phyloP scores from a whole-genome alignment of 2,329 filamentous ascomycete species.

The Talaromyces albobiverticillius region DNA sequence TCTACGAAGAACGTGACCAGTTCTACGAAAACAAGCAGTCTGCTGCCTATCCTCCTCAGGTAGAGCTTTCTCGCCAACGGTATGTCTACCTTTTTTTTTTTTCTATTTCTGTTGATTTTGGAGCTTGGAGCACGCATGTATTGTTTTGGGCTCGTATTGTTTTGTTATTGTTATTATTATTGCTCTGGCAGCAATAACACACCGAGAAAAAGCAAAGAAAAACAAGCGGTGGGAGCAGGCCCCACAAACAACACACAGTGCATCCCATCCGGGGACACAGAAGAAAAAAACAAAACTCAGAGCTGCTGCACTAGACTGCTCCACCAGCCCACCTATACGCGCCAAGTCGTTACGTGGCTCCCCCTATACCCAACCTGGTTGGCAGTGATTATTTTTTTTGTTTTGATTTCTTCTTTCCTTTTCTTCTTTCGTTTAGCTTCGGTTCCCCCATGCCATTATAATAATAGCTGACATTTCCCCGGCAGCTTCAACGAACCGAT shows the following conservation, averaged over 20 bases:
- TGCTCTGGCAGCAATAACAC: not conserved
- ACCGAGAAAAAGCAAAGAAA: constrained; percentile 5
- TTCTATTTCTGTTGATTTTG: constrained; percentile 2
- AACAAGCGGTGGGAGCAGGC: constrained; percentile 16
- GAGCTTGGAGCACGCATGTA: not conserved
- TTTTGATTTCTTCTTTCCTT: constrained; percentile 18
- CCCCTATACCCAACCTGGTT: constrained; percentile 12
- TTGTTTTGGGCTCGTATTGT: not conserved
- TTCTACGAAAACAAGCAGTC: constrained; percentile 21
- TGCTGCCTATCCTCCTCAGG: constrained; percentile 34
- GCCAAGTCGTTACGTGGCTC: constrained; percentile 17
- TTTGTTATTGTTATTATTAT: constrained; percentile 2
- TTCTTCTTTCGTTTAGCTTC: constrained; percentile 16
- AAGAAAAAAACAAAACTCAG: not conserved
- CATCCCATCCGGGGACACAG: not conserved
- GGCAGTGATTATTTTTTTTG: constrained; percentile 20
- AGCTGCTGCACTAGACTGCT: constrained; percentile 11
- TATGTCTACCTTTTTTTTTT: constrained; percentile 33
- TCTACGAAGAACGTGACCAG: constrained; percentile 36
- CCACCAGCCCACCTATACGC: constrained; percentile 3
- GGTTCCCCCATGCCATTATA: constrained; percentile 11
- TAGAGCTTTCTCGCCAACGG: constrained; percentile 52
- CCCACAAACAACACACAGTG: constrained; percentile 3
- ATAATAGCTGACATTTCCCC: constrained; percentile 24
- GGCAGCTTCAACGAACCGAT: constrained; percentile 56